Evolutionary conservation across 2,329 filamentous ascomycete genomes (phyloP).

Genomic region (Cladorrhinum sp.): DNA sequence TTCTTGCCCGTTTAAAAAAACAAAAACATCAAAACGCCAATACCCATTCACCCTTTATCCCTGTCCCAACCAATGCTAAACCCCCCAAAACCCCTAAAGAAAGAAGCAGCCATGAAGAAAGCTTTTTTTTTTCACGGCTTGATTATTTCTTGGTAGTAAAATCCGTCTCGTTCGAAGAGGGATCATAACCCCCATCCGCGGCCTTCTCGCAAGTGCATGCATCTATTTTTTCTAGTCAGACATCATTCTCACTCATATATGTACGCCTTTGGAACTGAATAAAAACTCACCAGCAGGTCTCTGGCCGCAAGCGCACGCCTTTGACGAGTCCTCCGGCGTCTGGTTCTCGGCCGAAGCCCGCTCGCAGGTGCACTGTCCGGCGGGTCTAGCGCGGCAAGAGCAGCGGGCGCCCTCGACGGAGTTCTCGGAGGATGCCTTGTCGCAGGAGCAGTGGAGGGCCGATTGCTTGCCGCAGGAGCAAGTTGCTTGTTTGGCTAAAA

Average conservation of each 20-base stretch:
- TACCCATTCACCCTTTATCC: too few species aligned
- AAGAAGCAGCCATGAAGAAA: too few species aligned
- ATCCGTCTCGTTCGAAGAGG: constrained; percentile 69
- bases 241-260: too few species aligned
- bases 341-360: constrained; percentile 68
- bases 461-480: constrained; percentile 90
- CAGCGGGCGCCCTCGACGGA: constrained; percentile 67
- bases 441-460: constrained; percentile 83
- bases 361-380: constrained; percentile 78
- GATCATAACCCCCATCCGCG: constrained; percentile 57
- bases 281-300: too few species aligned
- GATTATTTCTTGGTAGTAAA: constrained; percentile 72
- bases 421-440: constrained; percentile 75
- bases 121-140: too few species aligned
- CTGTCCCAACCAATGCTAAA: too few species aligned
- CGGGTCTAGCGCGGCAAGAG: constrained; percentile 78
- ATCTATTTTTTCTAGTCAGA: too few species aligned
- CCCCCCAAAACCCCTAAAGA: background rate
- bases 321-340: constrained; percentile 43
- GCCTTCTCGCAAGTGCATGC: constrained; percentile 83
- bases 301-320: constrained; percentile 73
- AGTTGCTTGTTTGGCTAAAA: constrained; percentile 58
- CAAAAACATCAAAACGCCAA: too few species aligned
- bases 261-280: too few species aligned
- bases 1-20: too few species aligned